phyloP scores from a whole-genome alignment of 2,329 filamentous ascomycete genomes.

The Davidsoniella australis region DNA sequence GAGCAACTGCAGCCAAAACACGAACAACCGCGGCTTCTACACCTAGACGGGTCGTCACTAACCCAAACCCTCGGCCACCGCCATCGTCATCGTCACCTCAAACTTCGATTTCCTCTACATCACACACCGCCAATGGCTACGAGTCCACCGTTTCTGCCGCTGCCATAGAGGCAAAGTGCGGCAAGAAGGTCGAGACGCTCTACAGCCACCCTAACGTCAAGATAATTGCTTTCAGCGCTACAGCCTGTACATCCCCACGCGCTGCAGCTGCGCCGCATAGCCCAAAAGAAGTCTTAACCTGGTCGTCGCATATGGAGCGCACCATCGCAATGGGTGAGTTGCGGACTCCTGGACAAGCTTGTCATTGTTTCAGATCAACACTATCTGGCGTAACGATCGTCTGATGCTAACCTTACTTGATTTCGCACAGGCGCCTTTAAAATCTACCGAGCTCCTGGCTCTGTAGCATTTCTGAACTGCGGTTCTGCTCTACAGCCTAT shows the following conservation, averaged over 20 bases:
- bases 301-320: constrained; percentile 59
- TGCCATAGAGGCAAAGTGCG: constrained; percentile 6
- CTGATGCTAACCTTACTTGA: neutral
- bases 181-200: constrained; percentile 42
- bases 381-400: neutral
- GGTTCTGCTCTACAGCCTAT: constrained; percentile 73
- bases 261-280: constrained; percentile 21
- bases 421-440: constrained; percentile 44
- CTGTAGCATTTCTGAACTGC: constrained; percentile 76
- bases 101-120: neutral
- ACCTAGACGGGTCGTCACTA: constrained; percentile 10
- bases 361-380: neutral
- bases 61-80: constrained; percentile 7
- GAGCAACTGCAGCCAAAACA: constrained; percentile 8
- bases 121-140: neutral
- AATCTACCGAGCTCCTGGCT: constrained; percentile 73
- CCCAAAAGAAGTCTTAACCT: constrained; percentile 46
- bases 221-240: constrained; percentile 39
- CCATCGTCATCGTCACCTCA: neutral
- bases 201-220: constrained; percentile 58
- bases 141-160: neutral
- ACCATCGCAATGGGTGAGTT: constrained; percentile 59
- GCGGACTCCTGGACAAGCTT: neutral
- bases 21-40: constrained; percentile 4
- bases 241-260: constrained; percentile 17